Evolutionary conservation across 306 rosid genomes (phyloP).

Genomic region (Pyrus betulifolia): DNA sequence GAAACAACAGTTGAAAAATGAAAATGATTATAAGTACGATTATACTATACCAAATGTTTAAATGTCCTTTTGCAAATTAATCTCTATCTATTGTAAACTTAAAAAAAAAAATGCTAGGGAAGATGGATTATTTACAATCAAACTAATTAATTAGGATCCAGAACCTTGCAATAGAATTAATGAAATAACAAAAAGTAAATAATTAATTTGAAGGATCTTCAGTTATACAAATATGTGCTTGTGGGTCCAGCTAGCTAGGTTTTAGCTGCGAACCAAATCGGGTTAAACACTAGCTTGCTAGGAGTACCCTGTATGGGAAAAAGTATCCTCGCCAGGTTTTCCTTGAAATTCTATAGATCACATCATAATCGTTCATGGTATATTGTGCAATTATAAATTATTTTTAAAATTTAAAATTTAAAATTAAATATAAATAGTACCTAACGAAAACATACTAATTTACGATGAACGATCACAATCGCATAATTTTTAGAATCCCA

Average conservation of each 20-base stretch:
- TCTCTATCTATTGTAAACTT: not conserved
- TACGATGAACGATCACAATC: too few species aligned
- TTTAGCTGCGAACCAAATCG: conserved; percentile 17
- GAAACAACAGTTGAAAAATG: not conserved
- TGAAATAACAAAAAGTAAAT: not conserved
- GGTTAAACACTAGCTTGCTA: conserved; percentile 8
- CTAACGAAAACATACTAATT: rapidly evolving
- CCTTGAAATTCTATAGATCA: too few species aligned
- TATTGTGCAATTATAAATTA: rapidly evolving
- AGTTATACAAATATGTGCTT: conserved; percentile 4
- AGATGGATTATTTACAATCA: not conserved
- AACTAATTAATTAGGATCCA: not conserved
- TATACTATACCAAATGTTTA: not conserved
- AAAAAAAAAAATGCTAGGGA: not conserved
- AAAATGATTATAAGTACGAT: not conserved
- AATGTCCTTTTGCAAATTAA: too few species aligned
- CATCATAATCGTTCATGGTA: too few species aligned
- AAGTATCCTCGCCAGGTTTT: too few species aligned
- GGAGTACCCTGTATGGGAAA: conserved; percentile 5
- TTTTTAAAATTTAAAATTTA: too few species aligned
- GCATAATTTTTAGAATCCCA: rapidly evolving
- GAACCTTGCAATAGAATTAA: not conserved
- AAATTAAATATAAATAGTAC: too few species aligned
- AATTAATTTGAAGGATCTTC: not conserved
- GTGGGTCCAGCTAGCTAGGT: conserved; percentile 17